Conservation (phyloP, 805 yeast genomes). For the Metschnikowia drakensbergensis region DNA sequence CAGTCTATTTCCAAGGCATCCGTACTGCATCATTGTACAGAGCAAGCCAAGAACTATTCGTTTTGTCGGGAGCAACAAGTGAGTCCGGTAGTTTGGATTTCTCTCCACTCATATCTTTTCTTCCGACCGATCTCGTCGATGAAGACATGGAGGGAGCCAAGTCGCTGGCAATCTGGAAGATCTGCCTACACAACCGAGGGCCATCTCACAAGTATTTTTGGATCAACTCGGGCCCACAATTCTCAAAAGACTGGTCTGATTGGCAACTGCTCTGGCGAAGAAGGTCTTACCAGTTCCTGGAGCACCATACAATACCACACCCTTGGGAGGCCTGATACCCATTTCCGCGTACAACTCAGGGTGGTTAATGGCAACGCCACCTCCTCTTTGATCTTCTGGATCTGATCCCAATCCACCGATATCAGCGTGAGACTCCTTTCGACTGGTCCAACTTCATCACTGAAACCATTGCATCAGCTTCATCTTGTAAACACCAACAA, state of each 20-base stretch:
- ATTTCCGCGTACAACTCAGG: constrained; percentile 96
- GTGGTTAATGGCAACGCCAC: constrained; percentile 95
- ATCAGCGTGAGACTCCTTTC: constrained; percentile 89
- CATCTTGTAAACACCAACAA: constrained; percentile 99
- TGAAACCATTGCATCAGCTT: constrained; percentile 95
- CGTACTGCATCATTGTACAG: no score
- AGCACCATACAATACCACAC: constrained; percentile 94
- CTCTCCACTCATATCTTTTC: constrained; percentile 96
- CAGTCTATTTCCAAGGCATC: no score
- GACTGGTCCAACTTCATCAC: constrained; percentile 98
- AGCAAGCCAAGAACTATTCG: no score
- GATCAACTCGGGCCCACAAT: constrained; percentile 95
- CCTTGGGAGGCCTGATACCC: constrained; percentile 99
- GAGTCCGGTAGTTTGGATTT: constrained; percentile 57
- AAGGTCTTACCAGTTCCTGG: constrained; percentile 98
- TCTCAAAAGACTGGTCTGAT: constrained; percentile 91
- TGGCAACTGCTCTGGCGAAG: constrained; percentile 96
- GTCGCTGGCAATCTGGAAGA: constrained; percentile 94
- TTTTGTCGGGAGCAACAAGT: no score
- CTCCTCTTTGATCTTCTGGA: constrained; percentile 96
- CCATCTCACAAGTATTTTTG: constrained; percentile 48
- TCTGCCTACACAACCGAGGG: constrained; percentile 75
- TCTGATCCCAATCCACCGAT: constrained; percentile 95
- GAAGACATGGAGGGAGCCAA: constrained; percentile 98
- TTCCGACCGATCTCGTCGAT: constrained; percentile 98